Evolutionary conservation across 805 yeast genomes (phyloP), one percentile per base, ranked within the genome.

Genomic region (Starmerella apis): DNA sequence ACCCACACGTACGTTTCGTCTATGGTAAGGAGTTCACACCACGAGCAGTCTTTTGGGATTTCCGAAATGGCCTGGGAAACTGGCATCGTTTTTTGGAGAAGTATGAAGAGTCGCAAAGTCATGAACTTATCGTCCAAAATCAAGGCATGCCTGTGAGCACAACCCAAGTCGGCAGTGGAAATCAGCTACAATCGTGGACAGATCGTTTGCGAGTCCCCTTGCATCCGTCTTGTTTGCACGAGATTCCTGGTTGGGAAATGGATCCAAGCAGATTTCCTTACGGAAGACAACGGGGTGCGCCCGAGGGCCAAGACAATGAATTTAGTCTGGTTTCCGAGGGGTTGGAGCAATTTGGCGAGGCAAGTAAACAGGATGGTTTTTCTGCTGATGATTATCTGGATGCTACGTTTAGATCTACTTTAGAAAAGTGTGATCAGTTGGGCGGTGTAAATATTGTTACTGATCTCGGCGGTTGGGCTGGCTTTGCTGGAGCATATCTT

Each of bases 401-500:
- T 44, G 72, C 71, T 2, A 66, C 68, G 4, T 76, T 87, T 49
- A 71, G 96, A 49, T 65, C 68, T 1, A 66, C 75, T 36, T 61
- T 92, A 13, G 98, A 90, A 61, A 74, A 77, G 52, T 80, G 92
- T 62, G 96, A 92, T 63, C 64, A 70, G 24, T 61, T 88, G 18
- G 76, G 74, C 48, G 96, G 96, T 0, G 51, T 92, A 9, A 83
- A 83, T 56, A 45, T 85, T 0, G 60, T 80, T 2, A 75, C 83
- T 0, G 95, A 87, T 47, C 56, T 81, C 3, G 72, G 78, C 20
- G 83, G 82, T 0, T 90, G 97, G 97, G 82, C 86, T 44, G 95
- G 95, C 0, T 78, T 83, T 57, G 65, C 84, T 4, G 63, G 67
- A 36, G 71, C 71, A 42, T 56, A 79, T 54, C 51, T 87, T 22